These are phyloP conservation scores for Ophiostoma quercus DNA, from an alignment of 2,329 filamentous ascomycete genomes.

Conservation along the genomic window DNA sequence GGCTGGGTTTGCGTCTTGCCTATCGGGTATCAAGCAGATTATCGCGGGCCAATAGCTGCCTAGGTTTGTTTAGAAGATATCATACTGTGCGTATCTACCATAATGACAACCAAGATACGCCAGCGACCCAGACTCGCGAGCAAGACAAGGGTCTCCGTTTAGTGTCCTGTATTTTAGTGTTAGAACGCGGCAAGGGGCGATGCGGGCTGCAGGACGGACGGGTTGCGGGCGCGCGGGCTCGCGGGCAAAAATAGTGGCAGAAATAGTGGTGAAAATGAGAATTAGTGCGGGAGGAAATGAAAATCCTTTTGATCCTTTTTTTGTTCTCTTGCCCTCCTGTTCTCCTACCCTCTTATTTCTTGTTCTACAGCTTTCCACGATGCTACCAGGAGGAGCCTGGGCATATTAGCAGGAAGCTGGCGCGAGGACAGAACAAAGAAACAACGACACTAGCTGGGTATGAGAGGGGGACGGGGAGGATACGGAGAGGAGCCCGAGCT, in stretches of 20 bases:
- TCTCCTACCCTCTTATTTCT: no score
- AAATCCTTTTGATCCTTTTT: not conserved
- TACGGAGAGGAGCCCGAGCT: not conserved
- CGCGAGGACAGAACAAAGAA: conserved; percentile 12
- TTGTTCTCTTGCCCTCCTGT: no score
- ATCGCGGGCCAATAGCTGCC: no score
- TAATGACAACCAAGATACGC: not conserved
- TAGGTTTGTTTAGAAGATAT: no score
- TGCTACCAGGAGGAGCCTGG: not conserved
- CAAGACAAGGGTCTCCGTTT: not conserved
- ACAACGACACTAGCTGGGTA: not conserved
- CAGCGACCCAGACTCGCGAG: not conserved
- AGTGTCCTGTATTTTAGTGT: not conserved
- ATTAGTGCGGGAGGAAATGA: not conserved
- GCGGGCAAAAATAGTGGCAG: conserved; percentile 15
- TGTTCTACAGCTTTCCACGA: not conserved
- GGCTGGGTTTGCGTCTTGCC: no score
- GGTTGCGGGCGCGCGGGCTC: conserved; percentile 13
- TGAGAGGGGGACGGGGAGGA: not conserved
- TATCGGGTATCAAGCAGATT: no score
- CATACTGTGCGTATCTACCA: no score
- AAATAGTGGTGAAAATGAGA: not conserved
- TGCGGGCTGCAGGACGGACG: conserved; percentile 26
- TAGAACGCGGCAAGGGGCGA: conserved; percentile 27
- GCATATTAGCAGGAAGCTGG: not conserved